Percentiles rank a stretch among this genome's conserved stretches.
Conservation (phyloP, 2,329 filamentous ascomycete species). For the Penicillium sp. region DNA sequence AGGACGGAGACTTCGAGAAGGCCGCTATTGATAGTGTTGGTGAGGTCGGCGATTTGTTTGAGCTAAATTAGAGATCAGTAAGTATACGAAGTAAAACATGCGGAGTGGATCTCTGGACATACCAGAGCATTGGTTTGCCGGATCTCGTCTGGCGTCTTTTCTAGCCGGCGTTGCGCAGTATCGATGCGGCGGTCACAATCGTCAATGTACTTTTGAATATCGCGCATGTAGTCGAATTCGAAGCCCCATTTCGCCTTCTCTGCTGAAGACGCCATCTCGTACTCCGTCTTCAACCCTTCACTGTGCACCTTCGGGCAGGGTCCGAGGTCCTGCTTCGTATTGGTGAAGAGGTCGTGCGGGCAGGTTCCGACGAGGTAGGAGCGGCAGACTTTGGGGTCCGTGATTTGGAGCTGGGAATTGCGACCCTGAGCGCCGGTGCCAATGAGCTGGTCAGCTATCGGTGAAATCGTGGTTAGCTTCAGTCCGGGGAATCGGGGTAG, state of each 20-base stretch:
- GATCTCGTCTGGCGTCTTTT: slow-evolving; percentile 98
- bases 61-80: slow-evolving; percentile 48
- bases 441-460: slow-evolving; percentile 65
- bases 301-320: slow-evolving; percentile 84
- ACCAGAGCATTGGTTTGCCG: slow-evolving; percentile 85
- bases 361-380: slow-evolving; percentile 93
- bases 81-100: too few species aligned
- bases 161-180: slow-evolving; percentile 78
- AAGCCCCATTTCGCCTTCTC: slow-evolving; percentile 81
- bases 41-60: slow-evolving; percentile 79
- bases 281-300: slow-evolving; percentile 85
- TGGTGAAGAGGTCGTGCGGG: slow-evolving; percentile 98
- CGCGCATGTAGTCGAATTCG: slow-evolving; percentile 93
- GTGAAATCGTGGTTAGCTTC: slow-evolving; percentile 28
- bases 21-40: slow-evolving; percentile 73
- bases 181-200: slow-evolving; percentile 96
- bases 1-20: slow-evolving; percentile 83
- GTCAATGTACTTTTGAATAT: slow-evolving; percentile 94
- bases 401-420: slow-evolving; percentile 79
- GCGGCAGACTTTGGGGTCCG: slow-evolving; percentile 88
- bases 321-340: slow-evolving; percentile 96
- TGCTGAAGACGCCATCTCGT: slow-evolving; percentile 67
- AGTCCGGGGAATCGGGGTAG: slow-evolving; percentile 5
- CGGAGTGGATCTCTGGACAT: slow-evolving; percentile 16
- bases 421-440: slow-evolving; percentile 70